Evolutionary conservation across 768 basidiomycete genomes (phyloP), one percentile per base, ranked within the genome.

Genomic region (Boletus rubescentipes): DNA sequence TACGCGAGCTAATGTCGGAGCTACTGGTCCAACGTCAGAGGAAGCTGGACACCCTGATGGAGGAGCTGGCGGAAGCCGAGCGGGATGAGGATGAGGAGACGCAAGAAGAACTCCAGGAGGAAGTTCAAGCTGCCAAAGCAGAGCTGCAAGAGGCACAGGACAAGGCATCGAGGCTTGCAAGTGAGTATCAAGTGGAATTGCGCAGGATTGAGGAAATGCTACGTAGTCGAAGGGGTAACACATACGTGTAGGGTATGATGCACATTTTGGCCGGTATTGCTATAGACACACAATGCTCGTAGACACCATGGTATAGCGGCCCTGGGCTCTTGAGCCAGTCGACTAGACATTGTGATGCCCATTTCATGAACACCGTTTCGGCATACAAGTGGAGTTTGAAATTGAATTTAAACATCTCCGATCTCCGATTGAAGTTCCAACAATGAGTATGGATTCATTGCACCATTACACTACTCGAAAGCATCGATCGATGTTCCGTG

Each of bases 1-100:
- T 86, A 4, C 73, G 73, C 46, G 71, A 73, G 26, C 77, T 81
- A n/a, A 68, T 82, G 9, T 70, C 71, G 55, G 77, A 76, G 43
- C 73, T 79, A 50, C 72, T 75, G 14, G 57, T 71, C 53, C 72
- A 73, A 39, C 75, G 79, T 51, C 66, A 75, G 49, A 64, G 71
- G 46, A 82, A 83, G 58, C 64, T 83, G 63, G 68, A 71, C 14
- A 62, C 65, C 0, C 63, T 86, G 23, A 67, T 76, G 57, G 61
- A 66, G 14, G 79, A 82, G 51, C 77, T 79, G 64, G 69, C 73
- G 50, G 74, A 74, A 37, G 77, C 79, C 5, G 75, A 77, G 45
- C 66, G 65, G 37, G 58, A 57, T 18, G 69, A 72, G 23, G 79
- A 80, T 44, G 77, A 77, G 44, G 79, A 78, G 60, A 75, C 76